phyloP scores from a whole-genome alignment of 371 early-diverging fungal genomes.

The Syncephalastrum contaminatum region DNA sequence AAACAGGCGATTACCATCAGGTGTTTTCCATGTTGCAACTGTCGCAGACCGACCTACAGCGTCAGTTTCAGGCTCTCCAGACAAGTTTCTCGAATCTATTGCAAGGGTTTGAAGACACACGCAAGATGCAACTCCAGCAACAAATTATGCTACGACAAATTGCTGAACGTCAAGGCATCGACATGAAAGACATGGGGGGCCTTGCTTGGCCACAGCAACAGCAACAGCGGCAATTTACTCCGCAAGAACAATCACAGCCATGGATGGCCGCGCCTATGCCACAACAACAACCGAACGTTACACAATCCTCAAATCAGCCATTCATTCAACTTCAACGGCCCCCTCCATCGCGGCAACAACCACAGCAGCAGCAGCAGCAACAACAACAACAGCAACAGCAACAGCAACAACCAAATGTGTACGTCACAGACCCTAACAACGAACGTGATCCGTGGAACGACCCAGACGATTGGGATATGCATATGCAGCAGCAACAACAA shows the following conservation, averaged over 20 bases:
- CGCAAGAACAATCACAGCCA: constrained; percentile 5
- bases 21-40: constrained; percentile 70
- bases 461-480: constrained; percentile 8
- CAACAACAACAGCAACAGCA: background rate
- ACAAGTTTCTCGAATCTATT: constrained; percentile 63
- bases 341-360: background rate
- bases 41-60: constrained; percentile 65
- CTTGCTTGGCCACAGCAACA: background rate
- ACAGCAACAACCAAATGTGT: background rate
- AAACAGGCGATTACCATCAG: constrained; percentile 67
- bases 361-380: constrained; percentile 1
- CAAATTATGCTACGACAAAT: constrained; percentile 47
- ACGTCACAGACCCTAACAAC: background rate
- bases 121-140: constrained; percentile 57
- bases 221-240: constrained; percentile 7
- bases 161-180: constrained; percentile 19
- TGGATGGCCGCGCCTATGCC: constrained; percentile 5
- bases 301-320: too few species aligned
- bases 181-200: constrained; percentile 1
- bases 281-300: constrained; percentile 3
- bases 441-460: constrained; percentile 8
- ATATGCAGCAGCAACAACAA: background rate
- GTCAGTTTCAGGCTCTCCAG: constrained; percentile 64
- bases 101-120: constrained; percentile 66
- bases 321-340: too few species aligned